Base-by-base conservation (phyloP, 1,139 yeast genomes). In the Citeromyces hawaiiensis region DNA sequence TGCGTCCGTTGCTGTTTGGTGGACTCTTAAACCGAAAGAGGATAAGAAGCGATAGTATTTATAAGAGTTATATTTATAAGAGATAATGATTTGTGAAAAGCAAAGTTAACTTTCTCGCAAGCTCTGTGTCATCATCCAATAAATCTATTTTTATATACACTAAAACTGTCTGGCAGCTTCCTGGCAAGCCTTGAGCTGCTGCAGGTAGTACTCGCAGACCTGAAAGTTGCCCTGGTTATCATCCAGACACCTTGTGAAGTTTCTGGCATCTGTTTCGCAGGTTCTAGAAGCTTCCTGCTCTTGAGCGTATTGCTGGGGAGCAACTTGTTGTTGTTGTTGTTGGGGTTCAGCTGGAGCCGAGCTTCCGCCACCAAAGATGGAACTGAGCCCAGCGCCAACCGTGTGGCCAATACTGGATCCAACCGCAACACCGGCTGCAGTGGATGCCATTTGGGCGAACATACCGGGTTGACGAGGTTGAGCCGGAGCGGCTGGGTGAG, bases 351-450 rank as follows among this genome's bases (percentile, higher is more conserved):
- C 72, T 25, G 74, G 70, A 29, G 76, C 63, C 33, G 72, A 59
- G 30, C 79, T 68, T n/a, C 82, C 70, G 41, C 96, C 95, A 41
- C 94, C 88, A 56, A 91, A 88, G 70, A 91, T 63, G 40, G 86
- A 70, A 41, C 94, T 77, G 52, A 91, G 68, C 53, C 97, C 97
- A 44, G 94, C 94, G 63, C 97, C 96, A 46, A 91, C 52, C 39
- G 97, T 86, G 70, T 91, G 98, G 45, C 98, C 98, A 44, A 88
- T 78, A 47, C 97, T 80, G 42, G 96, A 83, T 54, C 98, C 98
- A 43, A 91, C 96, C 40, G 97, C 98, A 32, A 91, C 98, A 75
- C 98, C 98, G 41, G 97, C 98, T 44, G 98, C 98, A 42, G 98
- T 91, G 36, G 94, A 72, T 27, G 97, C 97, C 97, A 91, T 91